phyloP scores from a whole-genome alignment of 164 flowering plant genomes.

The Stephania japonica region DNA sequence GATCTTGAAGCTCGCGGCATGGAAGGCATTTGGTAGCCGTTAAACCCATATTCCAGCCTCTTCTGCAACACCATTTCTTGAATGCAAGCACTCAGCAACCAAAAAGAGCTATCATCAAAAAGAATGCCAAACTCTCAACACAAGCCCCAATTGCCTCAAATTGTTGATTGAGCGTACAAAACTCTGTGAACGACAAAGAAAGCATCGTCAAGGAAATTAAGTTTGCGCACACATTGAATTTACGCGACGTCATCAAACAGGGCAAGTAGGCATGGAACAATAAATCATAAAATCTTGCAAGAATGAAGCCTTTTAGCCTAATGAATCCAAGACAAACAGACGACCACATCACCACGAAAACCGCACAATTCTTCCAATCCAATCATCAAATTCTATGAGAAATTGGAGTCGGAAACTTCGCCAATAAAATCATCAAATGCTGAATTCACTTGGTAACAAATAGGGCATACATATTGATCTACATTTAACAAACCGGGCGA shows the following conservation, averaged over 20 bases:
- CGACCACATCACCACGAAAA: not conserved
- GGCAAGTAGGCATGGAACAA: not conserved
- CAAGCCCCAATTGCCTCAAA: slow-evolving; percentile 8
- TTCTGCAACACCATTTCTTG: slow-evolving; percentile 79
- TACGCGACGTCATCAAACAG: not conserved
- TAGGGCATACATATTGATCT: not conserved
- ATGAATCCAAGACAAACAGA: not conserved
- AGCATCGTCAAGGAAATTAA: not conserved
- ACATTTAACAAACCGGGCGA: not conserved
- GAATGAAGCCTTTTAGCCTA: not conserved
- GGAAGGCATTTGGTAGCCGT: slow-evolving; percentile 73
- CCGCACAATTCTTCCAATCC: not conserved
- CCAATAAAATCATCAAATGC: not conserved
- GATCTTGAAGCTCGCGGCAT: slow-evolving; percentile 83
- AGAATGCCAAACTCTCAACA: slow-evolving; percentile 5
- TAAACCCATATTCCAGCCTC: slow-evolving; percentile 73
- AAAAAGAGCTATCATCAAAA: slow-evolving; percentile 12
- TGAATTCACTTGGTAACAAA: not conserved
- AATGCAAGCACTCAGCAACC: slow-evolving; percentile 35
- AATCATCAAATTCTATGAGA: not conserved
- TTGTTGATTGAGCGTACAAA: slow-evolving; percentile 1
- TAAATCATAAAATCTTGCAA: not conserved
- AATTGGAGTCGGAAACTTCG: not conserved
- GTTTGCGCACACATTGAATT: no score
- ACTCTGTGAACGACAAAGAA: slow-evolving; percentile 13